Evolutionary conservation across 2,329 filamentous ascomycete genomes (phyloP), one percentile per base, ranked within the genome.

Genomic region (Aspergillus cejpii): DNA sequence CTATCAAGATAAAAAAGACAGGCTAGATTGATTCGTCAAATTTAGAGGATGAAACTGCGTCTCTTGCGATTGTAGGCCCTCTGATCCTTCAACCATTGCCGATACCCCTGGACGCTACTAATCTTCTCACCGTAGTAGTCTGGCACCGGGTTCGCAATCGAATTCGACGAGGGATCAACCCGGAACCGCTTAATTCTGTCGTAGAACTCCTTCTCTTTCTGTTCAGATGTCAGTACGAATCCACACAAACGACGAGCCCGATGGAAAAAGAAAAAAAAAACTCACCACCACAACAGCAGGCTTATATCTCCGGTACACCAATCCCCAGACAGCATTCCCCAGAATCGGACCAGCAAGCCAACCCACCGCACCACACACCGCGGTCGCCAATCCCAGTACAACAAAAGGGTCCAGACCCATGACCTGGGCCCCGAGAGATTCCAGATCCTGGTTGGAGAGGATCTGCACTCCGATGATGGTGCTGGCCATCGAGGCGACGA

Each of bases 61-160:
- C 81, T 83, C 80, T 94, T 94, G 75, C 89, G 89, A 73, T 94
- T 95, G 73, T 95, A 98, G 7, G 90, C 91, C 51, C 91, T 78
- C 75, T 97, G 92, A 63, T 98, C 92, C 76, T 95, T 97, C 61
- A 98, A 72, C 92, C 92, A 98, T 66, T 88, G 84, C 60, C 92
- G 77, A 68, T 97, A 98, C 37, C 87, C 90, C 43, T 83, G 77
- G 17, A 97, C 88, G 59, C 89, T 95, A 41, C 86, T 87, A 59
- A 98, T 95, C 77, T 96, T 97, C 74, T 98, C 92, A 59, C 92
- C 92, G 62, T 98, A 98, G 71, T 95, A 98, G 66, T 98, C 92
- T 34, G 91, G 90, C 1, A 95, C 87, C 14, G 92, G 92, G 72
- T 97, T 97, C 41, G 87, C 80, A 56, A 92, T 83, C 31, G 87